These are phyloP conservation scores for Pythium folliculosum DNA, from an alignment of 352 stramenopile species.

Conservation along the genomic window DNA sequence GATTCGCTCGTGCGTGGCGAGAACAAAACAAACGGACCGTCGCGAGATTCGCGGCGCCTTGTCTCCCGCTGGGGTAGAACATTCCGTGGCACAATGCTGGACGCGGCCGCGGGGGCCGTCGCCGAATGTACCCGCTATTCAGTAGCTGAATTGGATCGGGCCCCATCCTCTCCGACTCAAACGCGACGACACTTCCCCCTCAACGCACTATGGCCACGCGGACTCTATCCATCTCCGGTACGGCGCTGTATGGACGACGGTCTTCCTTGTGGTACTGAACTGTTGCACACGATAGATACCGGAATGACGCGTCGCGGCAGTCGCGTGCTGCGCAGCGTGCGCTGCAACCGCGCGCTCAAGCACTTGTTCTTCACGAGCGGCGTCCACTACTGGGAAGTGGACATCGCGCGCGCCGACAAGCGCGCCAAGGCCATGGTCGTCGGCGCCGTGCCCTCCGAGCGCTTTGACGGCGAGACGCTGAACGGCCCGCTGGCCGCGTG, in stretches of 20 bases:
- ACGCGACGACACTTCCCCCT: too few species aligned
- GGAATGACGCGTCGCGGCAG: too few species aligned
- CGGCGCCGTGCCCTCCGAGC: constrained; percentile 30
- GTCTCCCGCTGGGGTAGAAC: not conserved
- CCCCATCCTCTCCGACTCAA: too few species aligned
- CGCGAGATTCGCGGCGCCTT: constrained; percentile 10
- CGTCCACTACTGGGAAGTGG: constrained; percentile 49
- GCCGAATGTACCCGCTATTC: too few species aligned
- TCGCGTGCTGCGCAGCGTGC: constrained; percentile 15
- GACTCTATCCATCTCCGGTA: too few species aligned
- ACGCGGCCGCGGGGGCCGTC: not conserved
- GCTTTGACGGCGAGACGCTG: constrained; percentile 29
- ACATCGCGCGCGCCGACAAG: constrained; percentile 35
- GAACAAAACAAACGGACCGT: not conserved
- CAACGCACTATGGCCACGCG: too few species aligned
- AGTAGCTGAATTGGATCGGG: too few species aligned
- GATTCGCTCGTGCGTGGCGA: constrained; percentile 9
- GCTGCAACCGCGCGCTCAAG: constrained; percentile 37
- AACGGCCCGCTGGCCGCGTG: constrained; percentile 15
- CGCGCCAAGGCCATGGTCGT: constrained; percentile 31
- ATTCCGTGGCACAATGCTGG: not conserved
- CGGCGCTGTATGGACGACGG: too few species aligned
- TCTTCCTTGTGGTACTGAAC: too few species aligned
- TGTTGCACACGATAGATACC: too few species aligned
- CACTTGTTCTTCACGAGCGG: constrained; percentile 63